A percentile compares a stretch with the other conserved stretches of the same genome.
These are phyloP conservation scores for Rhytidhysteron rufulum DNA, from an alignment of 2,329 filamentous ascomycete species.

Conservation along the genomic window DNA sequence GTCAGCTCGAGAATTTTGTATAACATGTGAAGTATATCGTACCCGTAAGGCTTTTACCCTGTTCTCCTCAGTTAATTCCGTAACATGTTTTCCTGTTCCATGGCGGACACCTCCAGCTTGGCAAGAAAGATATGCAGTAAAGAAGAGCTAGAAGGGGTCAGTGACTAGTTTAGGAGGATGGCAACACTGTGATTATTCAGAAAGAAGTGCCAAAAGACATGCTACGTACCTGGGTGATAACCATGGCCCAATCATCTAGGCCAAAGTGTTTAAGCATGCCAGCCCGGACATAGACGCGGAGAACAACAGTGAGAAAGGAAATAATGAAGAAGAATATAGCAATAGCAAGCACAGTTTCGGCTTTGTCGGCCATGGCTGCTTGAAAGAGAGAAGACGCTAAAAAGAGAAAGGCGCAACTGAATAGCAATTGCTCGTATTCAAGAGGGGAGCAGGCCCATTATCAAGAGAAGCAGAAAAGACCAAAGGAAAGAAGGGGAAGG, in stretches of 20 bases:
- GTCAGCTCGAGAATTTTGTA: conserved; percentile 10
- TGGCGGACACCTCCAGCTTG: conserved; percentile 38
- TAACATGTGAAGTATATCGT: neutral
- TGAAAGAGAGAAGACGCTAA: no score
- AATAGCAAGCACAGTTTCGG: conserved; percentile 21
- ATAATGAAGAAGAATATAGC: conserved; percentile 37
- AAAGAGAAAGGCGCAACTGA: no score
- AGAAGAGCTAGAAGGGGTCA: conserved; percentile 22
- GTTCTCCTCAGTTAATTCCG: conserved; percentile 27
- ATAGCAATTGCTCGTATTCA: no score
- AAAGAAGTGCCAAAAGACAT: neutral
- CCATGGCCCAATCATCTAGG: conserved; percentile 41
- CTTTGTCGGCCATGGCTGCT: conserved; percentile 21
- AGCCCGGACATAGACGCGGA: conserved; percentile 37
- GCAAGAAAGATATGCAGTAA: conserved; percentile 37
- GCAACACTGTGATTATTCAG: no score
- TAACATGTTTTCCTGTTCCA: conserved; percentile 37
- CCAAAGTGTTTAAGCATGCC: conserved; percentile 36
- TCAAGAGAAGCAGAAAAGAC: no score
- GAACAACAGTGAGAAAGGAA: conserved; percentile 33
- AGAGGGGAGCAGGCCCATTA: no score
- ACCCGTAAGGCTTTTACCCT: conserved; percentile 28
- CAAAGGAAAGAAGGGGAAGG: no score
- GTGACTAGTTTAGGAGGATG: neutral
- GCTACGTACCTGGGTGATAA: conserved; percentile 31